Evolutionary conservation across 106 monocot genomes (phyloP).

Genomic region (Dendrobium huoshanense): DNA sequence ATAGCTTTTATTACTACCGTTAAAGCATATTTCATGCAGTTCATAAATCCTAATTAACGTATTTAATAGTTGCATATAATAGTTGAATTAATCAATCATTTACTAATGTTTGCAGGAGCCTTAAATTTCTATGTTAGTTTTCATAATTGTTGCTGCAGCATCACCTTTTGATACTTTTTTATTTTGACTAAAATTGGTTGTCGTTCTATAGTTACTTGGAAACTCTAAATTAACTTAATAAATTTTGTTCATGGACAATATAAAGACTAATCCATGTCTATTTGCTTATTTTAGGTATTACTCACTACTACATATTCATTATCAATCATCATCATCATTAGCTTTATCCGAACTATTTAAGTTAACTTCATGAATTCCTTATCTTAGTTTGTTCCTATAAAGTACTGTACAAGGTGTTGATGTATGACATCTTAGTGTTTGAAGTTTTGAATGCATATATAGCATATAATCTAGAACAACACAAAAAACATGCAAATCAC

Average conservation of each 20-base stretch:
- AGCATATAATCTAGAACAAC: too few relatives aligned
- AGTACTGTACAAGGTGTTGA: too few relatives aligned
- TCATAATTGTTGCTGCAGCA: neutral
- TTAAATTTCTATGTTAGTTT: neutral
- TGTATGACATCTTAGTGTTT: too few relatives aligned
- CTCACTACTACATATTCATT: too few relatives aligned
- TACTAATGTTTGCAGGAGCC: neutral
- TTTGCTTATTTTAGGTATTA: too few relatives aligned
- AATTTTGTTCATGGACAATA: neutral
- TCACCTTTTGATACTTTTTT: neutral
- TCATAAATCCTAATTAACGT: neutral
- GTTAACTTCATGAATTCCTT: too few relatives aligned
- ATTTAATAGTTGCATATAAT: neutral
- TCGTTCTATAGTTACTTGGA: neutral
- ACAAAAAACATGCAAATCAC: too few relatives aligned
- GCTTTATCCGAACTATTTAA: too few relatives aligned
- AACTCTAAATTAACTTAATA: neutral
- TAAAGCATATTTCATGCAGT: neutral
- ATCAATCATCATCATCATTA: too few relatives aligned
- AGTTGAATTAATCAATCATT: neutral
- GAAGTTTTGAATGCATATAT: too few relatives aligned
- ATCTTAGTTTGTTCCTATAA: too few relatives aligned
- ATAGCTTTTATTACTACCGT: neutral
- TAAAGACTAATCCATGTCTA: too few relatives aligned
- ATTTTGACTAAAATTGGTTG: neutral